A percentile compares a stretch with the other conserved stretches of the same genome.
Evolutionary conservation across 2,329 filamentous ascomycete species (phyloP).

Genomic region (Orbilia quercus): DNA sequence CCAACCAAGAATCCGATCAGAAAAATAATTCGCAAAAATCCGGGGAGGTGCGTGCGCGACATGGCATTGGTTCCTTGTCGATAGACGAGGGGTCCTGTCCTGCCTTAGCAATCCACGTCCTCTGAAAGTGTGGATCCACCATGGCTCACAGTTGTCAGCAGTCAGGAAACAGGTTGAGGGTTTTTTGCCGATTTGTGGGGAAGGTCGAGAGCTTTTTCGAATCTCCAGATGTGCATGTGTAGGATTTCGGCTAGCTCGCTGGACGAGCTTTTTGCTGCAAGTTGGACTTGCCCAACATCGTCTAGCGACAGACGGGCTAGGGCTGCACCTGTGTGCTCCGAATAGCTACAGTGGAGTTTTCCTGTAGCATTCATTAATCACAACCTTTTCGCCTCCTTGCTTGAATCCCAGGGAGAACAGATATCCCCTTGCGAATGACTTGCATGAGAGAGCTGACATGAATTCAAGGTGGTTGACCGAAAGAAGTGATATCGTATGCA

Average conservation of each 20-base stretch:
- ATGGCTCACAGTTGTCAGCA: conserved; percentile 44
- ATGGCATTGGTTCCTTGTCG: conserved; percentile 53
- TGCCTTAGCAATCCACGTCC: conserved; percentile 26
- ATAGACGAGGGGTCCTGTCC: conserved; percentile 50
- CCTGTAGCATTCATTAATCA: no score
- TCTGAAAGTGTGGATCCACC: conserved; percentile 47
- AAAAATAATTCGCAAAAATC: conserved; percentile 51
- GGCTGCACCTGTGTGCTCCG: not conserved
- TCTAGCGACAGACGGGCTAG: conserved; percentile 41
- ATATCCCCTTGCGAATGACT: conserved; percentile 14
- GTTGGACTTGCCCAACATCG: conserved; percentile 47
- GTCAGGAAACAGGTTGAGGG: conserved; percentile 56
- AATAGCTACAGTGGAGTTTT: conserved; percentile 26
- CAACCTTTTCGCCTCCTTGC: not conserved
- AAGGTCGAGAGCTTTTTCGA: conserved; percentile 52
- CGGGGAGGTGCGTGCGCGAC: conserved; percentile 56
- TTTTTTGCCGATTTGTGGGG: conserved; percentile 57
- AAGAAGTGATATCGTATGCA: conserved; percentile 23
- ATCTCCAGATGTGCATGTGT: conserved; percentile 44
- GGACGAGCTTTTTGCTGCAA: not conserved
- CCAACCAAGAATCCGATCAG: conserved; percentile 43
- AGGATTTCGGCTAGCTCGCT: conserved; percentile 22
- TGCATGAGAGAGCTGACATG: conserved; percentile 44
- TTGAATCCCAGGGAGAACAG: not conserved
- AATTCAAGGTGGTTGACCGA: not conserved